Percentiles rank a stretch among this genome's conserved stretches.
Conservation (phyloP, 306 rosid species). For the Gillenia trifoliata region DNA sequence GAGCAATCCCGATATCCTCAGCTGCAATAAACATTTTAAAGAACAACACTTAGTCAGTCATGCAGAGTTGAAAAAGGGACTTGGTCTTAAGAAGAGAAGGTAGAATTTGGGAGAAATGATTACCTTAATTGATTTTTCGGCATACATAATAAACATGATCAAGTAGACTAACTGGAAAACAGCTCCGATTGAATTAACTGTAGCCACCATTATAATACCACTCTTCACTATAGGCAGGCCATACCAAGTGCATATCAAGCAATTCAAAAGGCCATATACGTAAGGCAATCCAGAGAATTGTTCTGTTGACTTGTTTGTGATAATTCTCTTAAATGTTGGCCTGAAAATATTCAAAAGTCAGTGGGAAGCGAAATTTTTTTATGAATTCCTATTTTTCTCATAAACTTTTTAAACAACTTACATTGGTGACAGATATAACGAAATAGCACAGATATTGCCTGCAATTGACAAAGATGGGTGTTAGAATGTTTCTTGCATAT, state of each 20-base stretch:
- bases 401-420: conserved; percentile 16
- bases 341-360: conserved; percentile 13
- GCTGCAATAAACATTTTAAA: conserved; percentile 16
- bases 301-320: conserved; percentile 37
- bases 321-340: conserved; percentile 38
- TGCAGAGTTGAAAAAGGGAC: not conserved
- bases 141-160: conserved; percentile 17
- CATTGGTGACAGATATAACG: conserved; percentile 34
- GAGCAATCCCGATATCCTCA: conserved; percentile 30
- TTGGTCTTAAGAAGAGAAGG: not conserved
- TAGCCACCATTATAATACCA: conserved; percentile 28
- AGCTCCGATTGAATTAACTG: conserved; percentile 38
- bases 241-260: conserved; percentile 40
- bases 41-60: not conserved
- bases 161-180: conserved; percentile 32
- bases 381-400: too few relatives aligned
- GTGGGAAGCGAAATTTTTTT: not conserved
- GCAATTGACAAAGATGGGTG: conserved; percentile 13
- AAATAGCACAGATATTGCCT: conserved; percentile 39
- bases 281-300: conserved; percentile 43
- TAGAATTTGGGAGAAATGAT: not conserved
- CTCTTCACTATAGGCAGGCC: conserved; percentile 23
- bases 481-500: conserved; percentile 3
- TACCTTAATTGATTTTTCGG: conserved; percentile 27
- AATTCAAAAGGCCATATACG: conserved; percentile 29